Evolutionary conservation across 2,329 filamentous ascomycete species (phyloP).

Genomic region (Hymenoscyphus salicellus): DNA sequence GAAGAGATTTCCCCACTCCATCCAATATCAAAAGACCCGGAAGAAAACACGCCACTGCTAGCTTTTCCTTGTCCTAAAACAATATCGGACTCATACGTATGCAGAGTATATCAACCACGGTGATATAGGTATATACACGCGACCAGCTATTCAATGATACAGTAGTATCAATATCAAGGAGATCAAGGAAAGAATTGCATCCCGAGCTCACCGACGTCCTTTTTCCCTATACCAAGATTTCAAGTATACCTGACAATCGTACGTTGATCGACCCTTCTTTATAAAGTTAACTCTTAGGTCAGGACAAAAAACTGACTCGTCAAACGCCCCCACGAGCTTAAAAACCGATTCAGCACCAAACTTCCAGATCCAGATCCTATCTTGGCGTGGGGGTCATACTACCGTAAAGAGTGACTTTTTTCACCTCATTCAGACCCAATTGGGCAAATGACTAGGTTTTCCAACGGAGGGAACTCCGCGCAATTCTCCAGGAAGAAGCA

Average conservation of each 20-base stretch:
- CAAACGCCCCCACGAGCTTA: background rate
- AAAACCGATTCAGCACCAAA: background rate
- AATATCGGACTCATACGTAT: no score
- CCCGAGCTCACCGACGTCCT: no score
- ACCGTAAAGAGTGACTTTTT: background rate
- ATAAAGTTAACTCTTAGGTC: background rate
- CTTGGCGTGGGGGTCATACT: background rate
- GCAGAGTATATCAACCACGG: no score
- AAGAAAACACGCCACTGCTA: no score
- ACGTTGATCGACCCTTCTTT: background rate
- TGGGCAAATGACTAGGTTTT: background rate
- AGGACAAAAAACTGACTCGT: background rate
- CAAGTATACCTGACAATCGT: background rate
- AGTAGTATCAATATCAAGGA: background rate
- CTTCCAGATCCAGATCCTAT: background rate
- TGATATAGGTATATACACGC: no score
- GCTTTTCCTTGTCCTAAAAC: no score
- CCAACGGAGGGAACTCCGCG: background rate
- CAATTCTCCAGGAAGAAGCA: background rate
- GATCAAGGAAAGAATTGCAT: background rate
- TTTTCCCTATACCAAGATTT: no score
- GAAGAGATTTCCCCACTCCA: no score
- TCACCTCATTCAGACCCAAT: background rate
- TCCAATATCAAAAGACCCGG: no score
- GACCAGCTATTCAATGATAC: background rate